Conservation (phyloP, 306 rosid genomes). For the Corylus americana region DNA sequence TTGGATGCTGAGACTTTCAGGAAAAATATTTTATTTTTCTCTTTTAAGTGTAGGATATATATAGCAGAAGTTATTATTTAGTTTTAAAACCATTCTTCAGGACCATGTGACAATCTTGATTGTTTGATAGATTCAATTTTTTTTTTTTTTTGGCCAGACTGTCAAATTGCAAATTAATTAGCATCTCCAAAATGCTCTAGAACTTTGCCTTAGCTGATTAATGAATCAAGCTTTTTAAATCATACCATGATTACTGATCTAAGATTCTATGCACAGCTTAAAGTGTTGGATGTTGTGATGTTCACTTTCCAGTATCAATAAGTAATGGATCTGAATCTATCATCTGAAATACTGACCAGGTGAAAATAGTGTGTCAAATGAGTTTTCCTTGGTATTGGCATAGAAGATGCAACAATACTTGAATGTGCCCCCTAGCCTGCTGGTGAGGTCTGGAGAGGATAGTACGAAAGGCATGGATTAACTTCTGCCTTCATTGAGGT, state of each 20-base stretch:
- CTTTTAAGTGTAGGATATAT: neutral
- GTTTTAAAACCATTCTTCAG: neutral
- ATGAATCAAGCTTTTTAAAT: neutral
- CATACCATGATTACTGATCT: neutral
- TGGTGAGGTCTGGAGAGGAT: neutral
- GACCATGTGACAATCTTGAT: neutral
- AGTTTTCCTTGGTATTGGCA: neutral
- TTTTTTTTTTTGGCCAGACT: neutral
- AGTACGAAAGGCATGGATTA: neutral
- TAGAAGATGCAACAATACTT: too few species aligned
- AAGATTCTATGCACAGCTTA: neutral
- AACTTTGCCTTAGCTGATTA: neutral
- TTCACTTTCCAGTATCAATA: neutral
- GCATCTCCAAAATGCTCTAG: neutral
- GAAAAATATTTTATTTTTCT: neutral
- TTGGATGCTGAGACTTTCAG: conserved; percentile 14
- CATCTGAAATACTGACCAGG: neutral
- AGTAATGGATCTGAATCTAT: neutral
- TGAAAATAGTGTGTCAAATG: neutral
- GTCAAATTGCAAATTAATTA: neutral
- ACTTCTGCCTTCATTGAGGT: neutral
- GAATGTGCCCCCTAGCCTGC: neutral
- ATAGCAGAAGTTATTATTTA: neutral
- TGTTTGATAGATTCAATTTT: neutral
- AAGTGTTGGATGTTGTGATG: neutral